Percentiles rank a stretch among this genome's conserved stretches.
Evolutionary conservation across 2,329 filamentous ascomycete species (phyloP).

Genomic region (Fusarium subtropicale): DNA sequence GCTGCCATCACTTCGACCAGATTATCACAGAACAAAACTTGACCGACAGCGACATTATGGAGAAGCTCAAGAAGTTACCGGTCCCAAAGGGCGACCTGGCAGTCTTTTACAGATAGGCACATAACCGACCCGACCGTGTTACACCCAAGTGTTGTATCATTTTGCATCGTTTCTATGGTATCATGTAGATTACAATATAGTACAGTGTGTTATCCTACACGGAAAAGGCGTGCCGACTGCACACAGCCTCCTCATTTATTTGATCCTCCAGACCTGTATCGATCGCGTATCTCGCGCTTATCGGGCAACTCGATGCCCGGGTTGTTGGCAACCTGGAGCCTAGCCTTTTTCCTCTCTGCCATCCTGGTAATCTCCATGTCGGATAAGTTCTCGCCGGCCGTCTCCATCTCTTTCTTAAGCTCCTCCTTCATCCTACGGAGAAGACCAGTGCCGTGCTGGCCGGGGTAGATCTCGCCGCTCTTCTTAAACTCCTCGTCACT

Average conservation of each 20-base stretch:
- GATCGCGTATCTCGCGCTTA: constrained; percentile 50
- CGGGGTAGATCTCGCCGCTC: constrained; percentile 64
- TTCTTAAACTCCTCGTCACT: constrained; percentile 64
- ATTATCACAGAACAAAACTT: constrained; percentile 81
- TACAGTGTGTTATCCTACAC: constrained; percentile 46
- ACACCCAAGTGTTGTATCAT: constrained; percentile 29
- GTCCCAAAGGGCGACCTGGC: constrained; percentile 65
- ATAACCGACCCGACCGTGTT: neutral
- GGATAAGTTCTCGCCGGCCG: constrained; percentile 46
- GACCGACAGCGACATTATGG: constrained; percentile 76
- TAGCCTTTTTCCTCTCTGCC: constrained; percentile 33
- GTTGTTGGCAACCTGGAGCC: constrained; percentile 54
- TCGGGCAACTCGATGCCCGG: constrained; percentile 56
- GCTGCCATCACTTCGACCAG: constrained; percentile 82
- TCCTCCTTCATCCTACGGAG: constrained; percentile 58
- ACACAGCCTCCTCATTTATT: constrained; percentile 4
- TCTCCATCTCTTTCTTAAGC: constrained; percentile 53
- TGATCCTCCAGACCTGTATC: constrained; percentile 27
- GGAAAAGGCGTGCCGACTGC: constrained; percentile 6
- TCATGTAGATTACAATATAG: constrained; percentile 47
- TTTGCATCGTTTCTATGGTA: constrained; percentile 47
- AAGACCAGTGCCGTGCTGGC: constrained; percentile 62
- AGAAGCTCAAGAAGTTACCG: constrained; percentile 70
- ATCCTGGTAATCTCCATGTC: constrained; percentile 46
- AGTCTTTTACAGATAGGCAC: constrained; percentile 62